These are phyloP conservation scores for Passalora sequoiae DNA, from an alignment of 2,329 filamentous ascomycete genomes.

Conservation along the genomic window DNA sequence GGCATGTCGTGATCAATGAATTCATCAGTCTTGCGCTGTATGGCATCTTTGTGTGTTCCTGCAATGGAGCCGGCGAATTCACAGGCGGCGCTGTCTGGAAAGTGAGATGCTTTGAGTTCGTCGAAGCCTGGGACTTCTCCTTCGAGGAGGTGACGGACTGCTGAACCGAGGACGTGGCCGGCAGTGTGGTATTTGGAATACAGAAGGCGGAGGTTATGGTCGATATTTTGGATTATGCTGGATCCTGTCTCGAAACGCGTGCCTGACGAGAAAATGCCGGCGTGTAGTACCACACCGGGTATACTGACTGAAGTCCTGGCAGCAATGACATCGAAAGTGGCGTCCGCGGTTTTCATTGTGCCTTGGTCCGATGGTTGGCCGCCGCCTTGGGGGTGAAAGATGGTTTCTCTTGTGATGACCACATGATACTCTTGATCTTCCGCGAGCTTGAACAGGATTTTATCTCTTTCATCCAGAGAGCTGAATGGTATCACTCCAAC, in stretches of 20 bases:
- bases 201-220: slow-evolving; percentile 55
- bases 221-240: slow-evolving; percentile 53
- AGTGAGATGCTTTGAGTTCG: slow-evolving; percentile 68
- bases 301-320: slow-evolving; percentile 45
- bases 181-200: slow-evolving; percentile 68
- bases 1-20: slow-evolving; percentile 53
- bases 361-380: slow-evolving; percentile 67
- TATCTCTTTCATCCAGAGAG: background rate
- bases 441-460: slow-evolving; percentile 11
- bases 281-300: slow-evolving; percentile 39
- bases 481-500: background rate
- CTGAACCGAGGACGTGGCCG: slow-evolving; percentile 65
- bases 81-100: slow-evolving; percentile 61
- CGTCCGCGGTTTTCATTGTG: slow-evolving; percentile 41
- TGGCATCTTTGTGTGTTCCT: slow-evolving; percentile 55
- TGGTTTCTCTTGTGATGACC: slow-evolving; percentile 54
- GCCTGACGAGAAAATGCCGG: slow-evolving; percentile 60
- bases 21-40: slow-evolving; percentile 58
- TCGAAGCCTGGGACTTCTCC: slow-evolving; percentile 51
- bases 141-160: slow-evolving; percentile 55
- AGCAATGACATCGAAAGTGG: slow-evolving; percentile 49
- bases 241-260: slow-evolving; percentile 50
- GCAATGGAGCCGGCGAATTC: slow-evolving; percentile 65
- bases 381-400: slow-evolving; percentile 69
- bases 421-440: slow-evolving; percentile 6